Evolutionary conservation across 441 rosid species (phyloP), one percentile per base, ranked within the genome.

Genomic region (Erodium moschatum): DNA sequence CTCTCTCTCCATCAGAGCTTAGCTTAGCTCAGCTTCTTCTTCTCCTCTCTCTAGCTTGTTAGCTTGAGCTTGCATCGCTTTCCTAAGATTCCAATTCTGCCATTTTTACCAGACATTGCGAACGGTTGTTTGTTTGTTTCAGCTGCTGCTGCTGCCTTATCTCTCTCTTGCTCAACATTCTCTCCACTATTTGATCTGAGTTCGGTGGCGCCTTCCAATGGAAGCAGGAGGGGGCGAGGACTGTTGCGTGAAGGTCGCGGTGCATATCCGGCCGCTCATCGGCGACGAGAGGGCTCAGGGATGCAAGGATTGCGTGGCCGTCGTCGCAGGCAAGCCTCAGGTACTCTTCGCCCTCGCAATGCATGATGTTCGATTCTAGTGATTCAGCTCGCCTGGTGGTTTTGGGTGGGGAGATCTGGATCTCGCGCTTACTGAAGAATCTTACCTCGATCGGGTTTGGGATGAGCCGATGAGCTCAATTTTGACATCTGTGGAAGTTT

Each of bases 201-300:
- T 2, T 40, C 44, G 16, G 61, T 16, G 61, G 61, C 16, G 61
- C 20, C 61, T 54, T 16, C 61, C 61, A 6, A 40, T 90, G 96
- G 98, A 92, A 80, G 78, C 88, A 70, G 70, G 70, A 65, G 9
- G 16, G 31, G 74, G 81, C 3, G 97, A 85, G 81, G 89, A 90
- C 76, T 94, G 99, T 33, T 94, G 91, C 65, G 97, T 94, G 19
- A 94, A 91, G 75, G 99, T 94, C 71, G 92, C 99, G 12, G 95
- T 94, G 66, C 97, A 94, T 68, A 76, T 94, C 15, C 83, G 99
- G 71, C 99, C 99, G n/a, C 92, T 94, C 64, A 90, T 94, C 75
- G 89, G 86, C 20, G 99, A 94, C 58, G 99, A 94, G 79, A 80
- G 79, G 70, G 82, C 90, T 67, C 96, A 89, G 75, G 99, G 99